Evolutionary conservation across 805 yeast genomes (phyloP), one percentile per base, ranked within the genome.

Genomic region (Candida yuanshanica): DNA sequence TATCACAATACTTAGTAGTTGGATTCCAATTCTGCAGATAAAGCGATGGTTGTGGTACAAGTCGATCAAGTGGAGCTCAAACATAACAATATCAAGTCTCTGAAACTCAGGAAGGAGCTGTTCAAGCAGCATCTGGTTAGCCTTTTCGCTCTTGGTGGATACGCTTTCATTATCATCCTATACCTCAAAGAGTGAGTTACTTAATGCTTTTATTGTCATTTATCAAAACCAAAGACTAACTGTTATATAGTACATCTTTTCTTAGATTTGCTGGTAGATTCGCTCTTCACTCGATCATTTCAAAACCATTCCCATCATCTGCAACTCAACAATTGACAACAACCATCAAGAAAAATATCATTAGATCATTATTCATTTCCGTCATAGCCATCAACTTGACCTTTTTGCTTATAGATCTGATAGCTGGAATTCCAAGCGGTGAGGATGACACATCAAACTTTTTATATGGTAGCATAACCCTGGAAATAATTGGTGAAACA

Each of bases 401-500:
- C 2, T 59, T 59, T n/a, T 48, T 68, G 11, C 46, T 66, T 4
- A 45, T 60, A 5, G 70, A 73, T 44, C 43, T 70, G n/a, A 21
- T 64, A 2, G 59, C 60, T 10, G 62, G 66, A 7, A 50, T 63
- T 18, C 53, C 54, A 1, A 37, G 42, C 9, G 34, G 14, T 17
- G 43, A 47, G 4, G 56, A 58, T 1, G 58, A 58, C 9, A 26
- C 29, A 14, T 20, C 34, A 3, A 42, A 18, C 3, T 44, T 37
- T 27, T 54, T 56, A 2, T 58, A 65, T 46, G 76, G 77, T 1
- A 51, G 63, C n/a, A 43, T 67, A 16, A 50, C 66, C 4, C 37
- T 74, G 20, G 74, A 72, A 45, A 48, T 74, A 16, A 67, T 75
- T 18, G 82, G 82, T 0, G 80, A 76, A 42, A 46, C 48, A 23